These are phyloP conservation scores for Aspergillus sp. DNA, from an alignment of 2,329 filamentous ascomycete genomes.

Conservation along the genomic window DNA sequence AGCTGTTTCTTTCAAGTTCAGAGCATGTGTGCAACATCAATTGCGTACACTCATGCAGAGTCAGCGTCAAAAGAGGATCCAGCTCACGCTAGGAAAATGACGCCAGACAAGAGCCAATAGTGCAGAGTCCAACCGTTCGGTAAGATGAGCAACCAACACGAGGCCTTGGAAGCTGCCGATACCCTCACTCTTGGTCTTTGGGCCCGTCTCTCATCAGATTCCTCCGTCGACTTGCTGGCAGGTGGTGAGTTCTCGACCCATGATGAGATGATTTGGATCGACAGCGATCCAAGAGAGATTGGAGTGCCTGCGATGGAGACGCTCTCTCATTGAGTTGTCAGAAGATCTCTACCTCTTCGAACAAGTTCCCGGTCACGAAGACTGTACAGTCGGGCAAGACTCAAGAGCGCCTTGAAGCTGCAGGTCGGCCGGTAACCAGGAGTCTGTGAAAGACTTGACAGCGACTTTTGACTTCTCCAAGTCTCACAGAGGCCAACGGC, in stretches of 20 bases:
- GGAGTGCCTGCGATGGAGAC: not conserved
- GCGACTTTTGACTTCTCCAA: not conserved
- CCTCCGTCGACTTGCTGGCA: not conserved
- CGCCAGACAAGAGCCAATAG: constrained; percentile 14
- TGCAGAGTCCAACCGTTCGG: not conserved
- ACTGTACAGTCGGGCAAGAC: not conserved
- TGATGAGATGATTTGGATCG: constrained; percentile 13
- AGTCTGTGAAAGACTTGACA: not conserved
- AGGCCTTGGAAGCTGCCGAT: not conserved
- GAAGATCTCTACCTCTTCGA: not conserved
- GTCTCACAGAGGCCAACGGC: not conserved
- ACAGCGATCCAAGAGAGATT: constrained; percentile 1
- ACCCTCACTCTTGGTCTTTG: constrained; percentile 2
- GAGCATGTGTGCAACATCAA: constrained; percentile 4
- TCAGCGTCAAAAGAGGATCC: not conserved
- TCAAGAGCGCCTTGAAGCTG: not conserved
- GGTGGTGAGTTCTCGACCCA: not conserved
- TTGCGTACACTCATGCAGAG: constrained; percentile 5
- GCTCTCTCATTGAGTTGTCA: not conserved
- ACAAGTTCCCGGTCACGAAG: not conserved
- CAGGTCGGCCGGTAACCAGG: not conserved
- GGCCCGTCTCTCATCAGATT: not conserved
- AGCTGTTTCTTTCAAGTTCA: not conserved
- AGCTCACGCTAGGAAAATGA: constrained; percentile 8
- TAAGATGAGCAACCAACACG: not conserved